Conservation (phyloP, 2,329 filamentous ascomycete genomes). For the Penicillium sp. region DNA sequence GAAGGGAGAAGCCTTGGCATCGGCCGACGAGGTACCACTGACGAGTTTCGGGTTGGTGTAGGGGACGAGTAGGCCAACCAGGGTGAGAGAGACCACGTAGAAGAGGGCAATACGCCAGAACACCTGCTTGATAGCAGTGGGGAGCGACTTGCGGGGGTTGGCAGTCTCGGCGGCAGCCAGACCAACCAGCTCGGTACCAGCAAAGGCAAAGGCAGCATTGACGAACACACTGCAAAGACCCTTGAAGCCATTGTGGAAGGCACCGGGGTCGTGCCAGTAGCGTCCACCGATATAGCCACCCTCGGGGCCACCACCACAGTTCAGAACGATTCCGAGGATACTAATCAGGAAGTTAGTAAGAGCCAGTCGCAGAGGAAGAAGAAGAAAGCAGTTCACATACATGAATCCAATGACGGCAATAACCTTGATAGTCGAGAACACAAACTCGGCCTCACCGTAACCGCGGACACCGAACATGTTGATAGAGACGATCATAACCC, state of each 20-base stretch:
- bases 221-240: conserved; percentile 69
- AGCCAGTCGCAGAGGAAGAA: neutral
- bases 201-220: conserved; percentile 67
- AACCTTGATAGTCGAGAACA: conserved; percentile 86
- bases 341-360: conserved; percentile 51
- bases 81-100: conserved; percentile 80
- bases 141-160: conserved; percentile 72
- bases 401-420: conserved; percentile 87
- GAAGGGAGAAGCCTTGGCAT: conserved; percentile 83
- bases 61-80: conserved; percentile 83
- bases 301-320: conserved; percentile 77
- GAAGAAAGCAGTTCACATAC: conserved; percentile 58
- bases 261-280: conserved; percentile 81
- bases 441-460: conserved; percentile 88
- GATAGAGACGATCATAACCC: conserved; percentile 75
- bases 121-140: conserved; percentile 88
- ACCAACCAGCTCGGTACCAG: conserved; percentile 67
- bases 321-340: conserved; percentile 83
- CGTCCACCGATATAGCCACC: conserved; percentile 79
- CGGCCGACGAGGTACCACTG: conserved; percentile 61
- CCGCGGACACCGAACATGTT: conserved; percentile 88
- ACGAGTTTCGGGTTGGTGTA: conserved; percentile 71
- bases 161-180: conserved; percentile 64
- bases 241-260: conserved; percentile 71
- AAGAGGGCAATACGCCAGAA: conserved; percentile 94